Evolutionary conservation across 1,284 basidiomycete species (phyloP).

Genomic region (Rhodotorula sp.): DNA sequence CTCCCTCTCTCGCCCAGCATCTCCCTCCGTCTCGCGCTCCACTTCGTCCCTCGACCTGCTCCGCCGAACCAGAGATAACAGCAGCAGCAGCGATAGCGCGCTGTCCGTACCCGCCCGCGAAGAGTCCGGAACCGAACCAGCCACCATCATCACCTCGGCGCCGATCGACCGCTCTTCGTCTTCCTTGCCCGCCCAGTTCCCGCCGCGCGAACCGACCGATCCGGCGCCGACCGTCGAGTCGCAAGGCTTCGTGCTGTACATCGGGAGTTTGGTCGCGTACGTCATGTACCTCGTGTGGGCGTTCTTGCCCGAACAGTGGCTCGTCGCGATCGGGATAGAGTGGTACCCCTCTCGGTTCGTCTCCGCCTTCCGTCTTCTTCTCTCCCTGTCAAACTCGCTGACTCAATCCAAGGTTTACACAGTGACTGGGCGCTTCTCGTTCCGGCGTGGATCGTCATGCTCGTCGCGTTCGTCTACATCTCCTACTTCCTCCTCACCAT

Average conservation of each 20-base stretch:
- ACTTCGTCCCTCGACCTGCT: neutral
- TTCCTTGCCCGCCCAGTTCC: constrained; percentile 38
- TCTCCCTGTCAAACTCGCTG: no score
- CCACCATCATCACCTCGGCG: no score
- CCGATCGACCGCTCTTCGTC: constrained; percentile 22
- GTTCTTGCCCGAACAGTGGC: constrained; percentile 27
- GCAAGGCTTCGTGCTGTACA: constrained; percentile 44
- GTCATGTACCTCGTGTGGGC: constrained; percentile 41
- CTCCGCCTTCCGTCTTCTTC: no score
- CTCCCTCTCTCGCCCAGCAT: constrained; percentile 22
- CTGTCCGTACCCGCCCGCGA: no score
- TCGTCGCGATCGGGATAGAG: constrained; percentile 36
- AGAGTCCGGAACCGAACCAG: no score
- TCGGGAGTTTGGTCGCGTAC: constrained; percentile 34
- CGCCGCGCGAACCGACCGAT: constrained; percentile 32
- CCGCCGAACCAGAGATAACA: no score
- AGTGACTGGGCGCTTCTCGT: constrained; percentile 45
- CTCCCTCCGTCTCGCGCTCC: neutral
- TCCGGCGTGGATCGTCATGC: constrained; percentile 43
- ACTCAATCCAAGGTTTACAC: no score
- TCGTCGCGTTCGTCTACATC: constrained; percentile 41
- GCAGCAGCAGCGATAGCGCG: no score
- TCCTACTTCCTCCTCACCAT: constrained; percentile 43
- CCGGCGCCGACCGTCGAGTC: constrained; percentile 38
- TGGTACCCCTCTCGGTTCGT: constrained; percentile 42